Evolutionary conservation across 768 basidiomycete genomes (phyloP), one percentile per base, ranked within the genome.

Genomic region (Chlorophyllum brunneum): DNA sequence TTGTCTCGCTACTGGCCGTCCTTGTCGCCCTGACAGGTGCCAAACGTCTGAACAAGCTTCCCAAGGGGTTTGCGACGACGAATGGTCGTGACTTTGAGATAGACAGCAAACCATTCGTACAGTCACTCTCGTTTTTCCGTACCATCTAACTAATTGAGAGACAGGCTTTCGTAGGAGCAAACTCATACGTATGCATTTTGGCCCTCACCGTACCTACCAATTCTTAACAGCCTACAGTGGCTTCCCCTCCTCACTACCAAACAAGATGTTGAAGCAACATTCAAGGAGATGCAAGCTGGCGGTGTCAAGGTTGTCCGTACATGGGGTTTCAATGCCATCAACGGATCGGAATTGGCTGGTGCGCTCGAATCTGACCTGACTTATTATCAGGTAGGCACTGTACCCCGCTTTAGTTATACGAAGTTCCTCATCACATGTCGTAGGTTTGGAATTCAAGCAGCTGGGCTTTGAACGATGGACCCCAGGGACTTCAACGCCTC

Each of bases 231-330:
- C 9, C 24, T 22, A 3, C 46, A 80, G 79, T 81, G 80, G 80
- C 64, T 81, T n/a, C 78, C 78, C 2, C 70, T 81, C 2, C 64
- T 81, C n/a, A 72, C 72, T 3, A 69, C 67, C 20, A 57, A 69
- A 26, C 59, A 66, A 10, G 81, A 83, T 61, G 77, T 81, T 11
- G 72, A 77, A 38, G 56, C 63, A 15, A 80, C 79, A 0, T 76
- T 81, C 60, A 64, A 68, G 54, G 65, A 75, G 34, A 81, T 81
- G 76, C 67, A 68, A 54, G 55, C 58, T 34, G 71, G 74, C 1
- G 79, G 78, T 2, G 64, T 79, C 30, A 79, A 79, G 58, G 78
- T 81, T 18, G 65, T 81, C 27, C 68, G 80, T 18, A 82, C 79
- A 24, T 81, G 79, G 81, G 73, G 73, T 1, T 77, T 79, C 50